These are phyloP conservation scores for Clonostachys byssicola DNA, from an alignment of 2,329 filamentous ascomycete genomes.

Conservation along the genomic window DNA sequence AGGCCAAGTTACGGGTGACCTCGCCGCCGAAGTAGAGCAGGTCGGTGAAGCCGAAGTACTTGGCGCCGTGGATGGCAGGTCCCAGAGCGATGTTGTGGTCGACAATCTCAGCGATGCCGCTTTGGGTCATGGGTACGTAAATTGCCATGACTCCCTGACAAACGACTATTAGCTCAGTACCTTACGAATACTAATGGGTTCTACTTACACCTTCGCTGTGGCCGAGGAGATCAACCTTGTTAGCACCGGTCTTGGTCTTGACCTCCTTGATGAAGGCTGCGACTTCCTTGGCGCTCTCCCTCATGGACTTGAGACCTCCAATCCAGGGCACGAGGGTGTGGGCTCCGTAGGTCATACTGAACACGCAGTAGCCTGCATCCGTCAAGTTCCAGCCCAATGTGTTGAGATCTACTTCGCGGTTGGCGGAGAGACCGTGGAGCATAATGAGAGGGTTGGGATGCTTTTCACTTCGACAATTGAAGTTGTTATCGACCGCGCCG, in stretches of 20 bases:
- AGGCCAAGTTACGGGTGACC: slow-evolving; percentile 2
- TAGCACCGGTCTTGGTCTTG: slow-evolving; percentile 1
- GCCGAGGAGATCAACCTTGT: slow-evolving; percentile 5
- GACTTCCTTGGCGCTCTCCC: slow-evolving; percentile 1
- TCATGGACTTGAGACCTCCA: slow-evolving; percentile 3
- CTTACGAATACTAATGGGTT: no score
- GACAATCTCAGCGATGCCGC: slow-evolving; percentile 1
- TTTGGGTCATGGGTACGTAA: slow-evolving; percentile 4
- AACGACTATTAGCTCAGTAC: no score
- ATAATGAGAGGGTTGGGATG: slow-evolving; percentile 4
- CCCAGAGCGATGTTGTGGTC: slow-evolving; percentile 3
- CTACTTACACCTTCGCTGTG: slow-evolving; percentile 3
- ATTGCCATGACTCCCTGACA: slow-evolving; percentile 1
- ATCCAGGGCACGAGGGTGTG: background rate
- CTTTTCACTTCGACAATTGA: background rate
- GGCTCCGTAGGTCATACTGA: slow-evolving; percentile 3
- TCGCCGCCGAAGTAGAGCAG: slow-evolving; percentile 6
- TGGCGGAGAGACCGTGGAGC: slow-evolving; percentile 4
- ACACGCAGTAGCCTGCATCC: slow-evolving; percentile 3
- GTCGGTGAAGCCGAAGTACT: slow-evolving; percentile 6
- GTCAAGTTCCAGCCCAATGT: background rate
- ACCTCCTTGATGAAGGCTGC: slow-evolving; percentile 4
- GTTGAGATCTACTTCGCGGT: slow-evolving; percentile 4
- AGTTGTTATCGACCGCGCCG: slow-evolving; percentile 3
- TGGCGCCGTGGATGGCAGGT: slow-evolving; percentile 3